These are phyloP conservation scores for Verticillium albo-atrum DNA, from an alignment of 2,329 filamentous ascomycete genomes.

Conservation along the genomic window DNA sequence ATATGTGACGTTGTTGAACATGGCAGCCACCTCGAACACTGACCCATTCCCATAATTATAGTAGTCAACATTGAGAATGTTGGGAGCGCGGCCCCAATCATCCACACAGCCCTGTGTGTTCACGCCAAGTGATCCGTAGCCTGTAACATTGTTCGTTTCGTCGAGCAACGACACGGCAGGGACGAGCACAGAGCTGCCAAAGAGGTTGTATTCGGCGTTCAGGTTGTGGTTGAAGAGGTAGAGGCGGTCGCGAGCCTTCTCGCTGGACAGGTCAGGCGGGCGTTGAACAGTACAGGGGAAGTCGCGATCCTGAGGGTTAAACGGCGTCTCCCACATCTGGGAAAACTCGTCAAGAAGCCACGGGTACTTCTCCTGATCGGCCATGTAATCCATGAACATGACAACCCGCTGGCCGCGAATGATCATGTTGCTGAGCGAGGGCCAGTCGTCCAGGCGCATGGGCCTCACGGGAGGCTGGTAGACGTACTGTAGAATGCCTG, in stretches of 20 bases:
- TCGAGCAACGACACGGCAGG: constrained; percentile 68
- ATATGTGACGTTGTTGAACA: constrained; percentile 70
- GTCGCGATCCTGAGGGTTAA: constrained; percentile 57
- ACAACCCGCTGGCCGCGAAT: constrained; percentile 65
- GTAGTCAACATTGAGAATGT: constrained; percentile 79
- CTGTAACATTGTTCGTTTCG: constrained; percentile 63
- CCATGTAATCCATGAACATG: constrained; percentile 80
- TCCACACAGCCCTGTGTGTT: constrained; percentile 57
- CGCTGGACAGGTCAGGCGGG: constrained; percentile 58
- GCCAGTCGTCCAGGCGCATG: constrained; percentile 75
- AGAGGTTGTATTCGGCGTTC: constrained; percentile 70
- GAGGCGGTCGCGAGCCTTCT: constrained; percentile 56
- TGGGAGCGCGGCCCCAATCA: constrained; percentile 66
- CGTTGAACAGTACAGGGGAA: constrained; percentile 80
- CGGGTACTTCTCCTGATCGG: constrained; percentile 72
- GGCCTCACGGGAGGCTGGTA: constrained; percentile 69
- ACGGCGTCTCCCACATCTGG: constrained; percentile 88
- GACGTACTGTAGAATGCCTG: constrained; percentile 67
- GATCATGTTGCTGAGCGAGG: constrained; percentile 75
- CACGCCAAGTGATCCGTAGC: constrained; percentile 61
- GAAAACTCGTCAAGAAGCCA: constrained; percentile 86
- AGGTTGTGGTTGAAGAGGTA: constrained; percentile 91
- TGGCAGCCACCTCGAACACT: constrained; percentile 70
- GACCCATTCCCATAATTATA: constrained; percentile 73
- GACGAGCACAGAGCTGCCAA: constrained; percentile 60